Conservation (phyloP, 257 asterid genomes). For the Penstemon newberryi region DNA sequence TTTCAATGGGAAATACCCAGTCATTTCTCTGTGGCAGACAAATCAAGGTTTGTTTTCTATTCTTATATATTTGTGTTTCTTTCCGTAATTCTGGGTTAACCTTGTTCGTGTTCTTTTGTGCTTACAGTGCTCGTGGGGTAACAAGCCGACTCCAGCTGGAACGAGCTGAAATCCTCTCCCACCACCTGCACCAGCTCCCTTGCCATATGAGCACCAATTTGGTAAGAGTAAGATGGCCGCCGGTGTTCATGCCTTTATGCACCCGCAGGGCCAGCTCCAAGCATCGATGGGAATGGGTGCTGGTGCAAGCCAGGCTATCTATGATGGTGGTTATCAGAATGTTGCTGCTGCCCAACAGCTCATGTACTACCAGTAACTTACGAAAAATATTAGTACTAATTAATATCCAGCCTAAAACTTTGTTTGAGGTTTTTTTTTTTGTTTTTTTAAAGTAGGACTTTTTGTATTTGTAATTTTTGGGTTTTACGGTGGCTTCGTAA, state of each 20-base stretch:
- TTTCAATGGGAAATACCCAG: constrained; percentile 77
- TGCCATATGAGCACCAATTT: constrained; percentile 77
- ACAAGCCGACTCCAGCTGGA: constrained; percentile 94
- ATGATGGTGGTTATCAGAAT: constrained; percentile 85
- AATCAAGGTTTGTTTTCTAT: constrained; percentile 63
- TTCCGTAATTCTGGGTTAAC: no score
- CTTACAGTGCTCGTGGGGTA: constrained; percentile 90
- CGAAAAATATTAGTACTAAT: neutral
- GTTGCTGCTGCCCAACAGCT: constrained; percentile 87
- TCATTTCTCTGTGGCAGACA: constrained; percentile 71
- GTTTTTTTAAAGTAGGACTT: no score
- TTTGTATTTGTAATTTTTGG: no score
- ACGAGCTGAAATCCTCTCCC: constrained; percentile 89
- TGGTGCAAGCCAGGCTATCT: constrained; percentile 89
- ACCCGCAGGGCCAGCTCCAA: constrained; percentile 60
- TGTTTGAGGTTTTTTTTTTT: no score
- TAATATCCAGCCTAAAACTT: neutral
- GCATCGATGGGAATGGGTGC: constrained; percentile 63
- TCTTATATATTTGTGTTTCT: neutral
- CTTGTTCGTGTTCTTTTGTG: neutral
- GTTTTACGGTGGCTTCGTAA: no score
- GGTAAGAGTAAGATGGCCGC: constrained; percentile 77
- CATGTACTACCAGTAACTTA: constrained; percentile 75
- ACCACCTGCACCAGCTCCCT: constrained; percentile 64
- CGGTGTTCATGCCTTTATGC: constrained; percentile 58